These are phyloP conservation scores for Trichosporon faecale DNA, from an alignment of 1,284 basidiomycete genomes.

Conservation along the genomic window DNA sequence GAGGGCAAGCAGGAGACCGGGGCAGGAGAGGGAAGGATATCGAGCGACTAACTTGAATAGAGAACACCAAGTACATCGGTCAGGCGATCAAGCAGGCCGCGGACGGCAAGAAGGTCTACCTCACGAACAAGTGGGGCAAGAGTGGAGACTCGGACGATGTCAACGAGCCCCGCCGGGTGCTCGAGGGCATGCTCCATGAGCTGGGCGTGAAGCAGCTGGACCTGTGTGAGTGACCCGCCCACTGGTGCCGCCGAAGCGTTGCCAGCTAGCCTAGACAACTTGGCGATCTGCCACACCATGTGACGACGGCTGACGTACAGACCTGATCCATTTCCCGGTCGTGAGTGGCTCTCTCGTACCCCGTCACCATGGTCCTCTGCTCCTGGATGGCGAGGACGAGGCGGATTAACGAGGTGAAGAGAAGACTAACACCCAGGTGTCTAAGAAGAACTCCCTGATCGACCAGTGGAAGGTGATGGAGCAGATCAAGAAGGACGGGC, in stretches of 20 bases:
- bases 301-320: constrained; percentile 43
- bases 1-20: not conserved
- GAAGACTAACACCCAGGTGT: constrained; percentile 7
- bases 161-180: constrained; percentile 37
- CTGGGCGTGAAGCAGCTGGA: constrained; percentile 66
- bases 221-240: constrained; percentile 33
- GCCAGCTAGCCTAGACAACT: not conserved
- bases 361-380: constrained; percentile 10
- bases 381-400: too few relatives aligned
- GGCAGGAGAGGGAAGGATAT: too few relatives aligned
- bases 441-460: constrained; percentile 18
- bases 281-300: not conserved
- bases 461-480: constrained; percentile 69
- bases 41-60: not conserved
- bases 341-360: constrained; percentile 25
- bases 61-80: constrained; percentile 8
- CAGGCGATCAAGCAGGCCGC: not conserved
- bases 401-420: too few relatives aligned
- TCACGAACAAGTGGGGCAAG: constrained; percentile 18
- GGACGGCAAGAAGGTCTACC: constrained; percentile 28
- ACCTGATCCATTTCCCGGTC: constrained; percentile 67
- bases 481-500: constrained; percentile 62
- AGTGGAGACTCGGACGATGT: constrained; percentile 12
- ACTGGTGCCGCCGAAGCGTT: too few relatives aligned
- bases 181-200: constrained; percentile 43